Base-by-base conservation (phyloP, 331 rosid genomes). In the Erythrophleum ivorense region DNA sequence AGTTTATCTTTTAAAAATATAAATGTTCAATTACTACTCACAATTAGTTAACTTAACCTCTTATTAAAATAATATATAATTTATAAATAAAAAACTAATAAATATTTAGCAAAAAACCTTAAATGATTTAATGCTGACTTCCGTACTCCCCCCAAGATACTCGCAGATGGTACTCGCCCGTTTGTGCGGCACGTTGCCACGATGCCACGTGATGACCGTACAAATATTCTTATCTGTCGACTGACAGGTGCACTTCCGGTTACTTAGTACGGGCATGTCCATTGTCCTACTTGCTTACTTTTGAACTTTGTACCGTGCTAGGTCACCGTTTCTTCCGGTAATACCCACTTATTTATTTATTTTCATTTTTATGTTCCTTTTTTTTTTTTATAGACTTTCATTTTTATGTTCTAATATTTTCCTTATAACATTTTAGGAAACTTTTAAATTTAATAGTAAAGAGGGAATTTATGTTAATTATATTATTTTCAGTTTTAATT, bases 241-340 rank as follows among this genome's bases (percentile, higher is more conserved):
- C 85, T 15, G 85, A 71, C 91, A 83, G 82, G 85, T 88, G 93
- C 79, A 85, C 49, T 74, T 69, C n/a, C 6, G 6, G 3, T 57
- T 5, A 2, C 16, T 14, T 57, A 53, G 79, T 86, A 79, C 90
- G 86, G 83, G 49, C 55, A 43, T 84, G 49, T 63, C 81, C 5
- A 13, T 14, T 4, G 7, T 53, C 58, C 64, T 64, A 12, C 74
- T 49, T 59, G n/a, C 70, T 1, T 24, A 48, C 34, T 38, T 72
- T 49, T 33, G 52, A 11, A 46, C 69, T 68, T 58, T 9, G 64
- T 6, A 58, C 64, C 3, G 79, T 48, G 58, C 55, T 5, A 75
- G 59, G 50, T 79, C 59, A 80, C 90, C 90, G 85, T 62, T 81
- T 78, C 64, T 75, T 84, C 21, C 58, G 75, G 84, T 85, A 9